phyloP scores from a whole-genome alignment of 2,329 filamentous ascomycete genomes.

The Pseudocercospora musae region DNA sequence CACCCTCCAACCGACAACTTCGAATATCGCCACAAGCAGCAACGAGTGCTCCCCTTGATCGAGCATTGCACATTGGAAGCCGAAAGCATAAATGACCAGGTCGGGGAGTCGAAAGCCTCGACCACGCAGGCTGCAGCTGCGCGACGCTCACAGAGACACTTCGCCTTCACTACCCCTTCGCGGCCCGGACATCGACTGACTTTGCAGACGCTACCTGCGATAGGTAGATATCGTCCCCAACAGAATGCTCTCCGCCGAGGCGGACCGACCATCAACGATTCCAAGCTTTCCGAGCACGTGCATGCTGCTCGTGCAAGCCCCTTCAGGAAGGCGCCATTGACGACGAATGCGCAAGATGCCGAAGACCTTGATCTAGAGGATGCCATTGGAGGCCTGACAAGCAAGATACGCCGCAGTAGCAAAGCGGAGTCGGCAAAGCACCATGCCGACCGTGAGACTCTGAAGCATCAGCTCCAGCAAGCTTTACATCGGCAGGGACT shows the following conservation, averaged over 20 bases:
- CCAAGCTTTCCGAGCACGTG: not conserved
- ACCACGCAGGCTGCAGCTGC: not conserved
- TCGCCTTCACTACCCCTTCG: not conserved
- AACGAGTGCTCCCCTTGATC: not conserved
- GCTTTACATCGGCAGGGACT: not conserved
- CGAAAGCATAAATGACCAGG: too few species aligned
- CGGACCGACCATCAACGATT: not conserved
- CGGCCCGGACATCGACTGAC: not conserved
- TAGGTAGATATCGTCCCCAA: not conserved
- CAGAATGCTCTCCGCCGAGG: not conserved
- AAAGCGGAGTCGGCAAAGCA: not conserved
- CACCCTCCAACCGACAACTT: not conserved
- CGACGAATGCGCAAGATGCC: not conserved
- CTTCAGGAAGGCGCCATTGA: not conserved
- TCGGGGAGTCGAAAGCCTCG: not conserved
- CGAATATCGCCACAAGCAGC: too few species aligned
- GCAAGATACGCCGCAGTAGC: not conserved
- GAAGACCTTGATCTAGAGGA: not conserved
- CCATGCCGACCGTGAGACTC: not conserved
- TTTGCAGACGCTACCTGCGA: not conserved
- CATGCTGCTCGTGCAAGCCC: not conserved
- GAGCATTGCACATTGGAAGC: not conserved
- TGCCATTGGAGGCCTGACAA: not conserved
- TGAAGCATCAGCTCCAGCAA: conserved; percentile 4
- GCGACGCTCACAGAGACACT: not conserved